These are phyloP conservation scores for Alternaria triticimaculans DNA, from an alignment of 2,329 filamentous ascomycete genomes.

Conservation along the genomic window DNA sequence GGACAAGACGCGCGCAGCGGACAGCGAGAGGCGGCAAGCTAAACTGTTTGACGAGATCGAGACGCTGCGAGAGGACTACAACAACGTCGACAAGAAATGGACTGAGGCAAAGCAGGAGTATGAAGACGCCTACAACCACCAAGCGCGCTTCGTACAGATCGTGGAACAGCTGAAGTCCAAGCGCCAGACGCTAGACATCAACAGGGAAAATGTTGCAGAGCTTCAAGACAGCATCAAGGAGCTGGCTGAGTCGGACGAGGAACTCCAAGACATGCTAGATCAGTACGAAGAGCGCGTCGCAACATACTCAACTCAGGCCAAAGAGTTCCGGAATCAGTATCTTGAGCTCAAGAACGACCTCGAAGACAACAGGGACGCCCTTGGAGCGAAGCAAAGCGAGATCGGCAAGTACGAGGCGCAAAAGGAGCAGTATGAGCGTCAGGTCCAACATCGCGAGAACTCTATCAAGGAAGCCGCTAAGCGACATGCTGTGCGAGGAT, in stretches of 20 bases:
- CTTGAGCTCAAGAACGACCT: slow-evolving; percentile 64
- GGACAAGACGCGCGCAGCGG: slow-evolving; percentile 84
- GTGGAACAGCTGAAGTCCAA: slow-evolving; percentile 79
- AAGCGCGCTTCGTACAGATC: slow-evolving; percentile 75
- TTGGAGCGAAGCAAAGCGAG: slow-evolving; percentile 62
- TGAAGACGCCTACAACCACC: slow-evolving; percentile 73
- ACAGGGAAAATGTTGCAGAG: slow-evolving; percentile 73
- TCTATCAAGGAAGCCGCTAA: slow-evolving; percentile 81
- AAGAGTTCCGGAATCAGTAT: slow-evolving; percentile 69
- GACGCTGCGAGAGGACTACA: slow-evolving; percentile 40
- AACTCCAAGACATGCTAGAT: slow-evolving; percentile 72
- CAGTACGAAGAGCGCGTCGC: slow-evolving; percentile 79
- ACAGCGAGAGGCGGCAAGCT: slow-evolving; percentile 59
- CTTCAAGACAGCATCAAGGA: slow-evolving; percentile 76
- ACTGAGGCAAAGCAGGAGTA: slow-evolving; percentile 56
- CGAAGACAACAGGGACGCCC: slow-evolving; percentile 51
- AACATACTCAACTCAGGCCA: slow-evolving; percentile 68
- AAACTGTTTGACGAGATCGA: slow-evolving; percentile 73
- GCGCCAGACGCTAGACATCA: slow-evolving; percentile 73
- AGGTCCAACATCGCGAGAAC: slow-evolving; percentile 72
- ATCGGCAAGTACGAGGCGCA: slow-evolving; percentile 83
- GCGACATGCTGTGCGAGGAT: slow-evolving; percentile 81
- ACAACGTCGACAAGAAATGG: slow-evolving; percentile 41
- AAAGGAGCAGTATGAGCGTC: slow-evolving; percentile 83
- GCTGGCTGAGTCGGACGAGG: slow-evolving; percentile 77